A percentile compares a stretch with the other conserved stretches of the same genome.
phyloP scores from a whole-genome alignment of 208 protist genomes.

The Vickermania ingenoplastis region DNA sequence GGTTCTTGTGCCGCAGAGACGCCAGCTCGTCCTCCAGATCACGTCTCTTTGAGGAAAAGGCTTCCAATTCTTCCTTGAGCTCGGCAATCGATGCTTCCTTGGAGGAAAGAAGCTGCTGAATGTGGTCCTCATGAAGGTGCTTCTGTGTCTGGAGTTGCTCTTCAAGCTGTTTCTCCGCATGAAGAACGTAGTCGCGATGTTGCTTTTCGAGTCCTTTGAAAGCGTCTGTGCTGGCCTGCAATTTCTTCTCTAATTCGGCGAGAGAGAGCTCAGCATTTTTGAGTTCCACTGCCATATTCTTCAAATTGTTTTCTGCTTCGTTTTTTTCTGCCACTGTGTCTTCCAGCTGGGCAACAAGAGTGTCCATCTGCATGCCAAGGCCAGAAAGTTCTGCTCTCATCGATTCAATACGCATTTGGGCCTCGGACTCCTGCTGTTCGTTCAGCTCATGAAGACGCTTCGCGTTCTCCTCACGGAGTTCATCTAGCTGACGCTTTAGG shows the following conservation, averaged over 20 bases:
- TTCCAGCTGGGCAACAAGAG: conserved; percentile 17
- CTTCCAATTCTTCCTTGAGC: conserved; percentile 36
- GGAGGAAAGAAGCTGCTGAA: conserved; percentile 26
- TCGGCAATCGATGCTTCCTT: conserved; percentile 50
- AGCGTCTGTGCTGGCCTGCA: conserved; percentile 4
- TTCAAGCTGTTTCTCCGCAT: conserved; percentile 22
- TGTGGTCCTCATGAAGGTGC: conserved; percentile 31
- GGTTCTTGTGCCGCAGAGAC: conserved; percentile 26
- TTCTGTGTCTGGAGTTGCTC: conserved; percentile 32
- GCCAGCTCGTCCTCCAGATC: conserved; percentile 38
- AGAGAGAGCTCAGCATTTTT: conserved; percentile 8
- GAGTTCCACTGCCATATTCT: conserved; percentile 7
- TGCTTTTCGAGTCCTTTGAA: conserved; percentile 39
- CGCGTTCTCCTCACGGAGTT: conserved; percentile 42
- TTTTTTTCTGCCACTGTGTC: conserved; percentile 16
- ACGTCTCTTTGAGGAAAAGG: conserved; percentile 36
- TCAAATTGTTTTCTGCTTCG: conserved; percentile 12
- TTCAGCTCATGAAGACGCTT: conserved; percentile 42
- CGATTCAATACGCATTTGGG: conserved; percentile 35
- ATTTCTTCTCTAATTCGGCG: conserved; percentile 8
- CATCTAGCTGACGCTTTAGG: conserved; percentile 52
- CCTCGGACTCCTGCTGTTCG: conserved; percentile 44
- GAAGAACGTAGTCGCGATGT: conserved; percentile 31
- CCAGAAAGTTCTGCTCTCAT: conserved; percentile 50
- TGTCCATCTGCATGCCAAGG: conserved; percentile 11